phyloP scores from a whole-genome alignment of 2,329 filamentous ascomycete species.

The Calonectria montana region DNA sequence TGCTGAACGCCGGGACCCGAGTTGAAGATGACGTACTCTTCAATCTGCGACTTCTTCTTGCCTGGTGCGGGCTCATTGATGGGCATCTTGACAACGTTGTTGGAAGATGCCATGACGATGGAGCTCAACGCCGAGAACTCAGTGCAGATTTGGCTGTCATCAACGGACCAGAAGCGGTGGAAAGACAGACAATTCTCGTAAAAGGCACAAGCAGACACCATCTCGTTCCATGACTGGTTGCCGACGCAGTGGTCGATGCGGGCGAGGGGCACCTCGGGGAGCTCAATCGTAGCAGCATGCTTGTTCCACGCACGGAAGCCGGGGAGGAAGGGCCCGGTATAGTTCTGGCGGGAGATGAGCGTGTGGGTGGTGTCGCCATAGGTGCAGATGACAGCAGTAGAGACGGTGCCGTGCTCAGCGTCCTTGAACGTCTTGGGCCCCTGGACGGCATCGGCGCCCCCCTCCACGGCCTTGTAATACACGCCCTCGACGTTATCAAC shows the following conservation, averaged over 20 bases:
- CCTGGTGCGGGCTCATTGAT: slow-evolving; percentile 95
- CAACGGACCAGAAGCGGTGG: slow-evolving; percentile 97
- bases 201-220: slow-evolving; percentile 74
- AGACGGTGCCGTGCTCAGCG: slow-evolving; percentile 73
- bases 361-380: slow-evolving; percentile 98
- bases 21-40: slow-evolving; percentile 93
- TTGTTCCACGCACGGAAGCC: slow-evolving; percentile 74
- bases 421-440: slow-evolving; percentile 67
- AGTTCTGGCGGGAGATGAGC: slow-evolving; percentile 78
- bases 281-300: slow-evolving; percentile 50
- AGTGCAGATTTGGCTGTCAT: slow-evolving; percentile 92
- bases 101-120: slow-evolving; percentile 89
- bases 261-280: slow-evolving; percentile 75
- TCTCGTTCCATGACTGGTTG: slow-evolving; percentile 95
- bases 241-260: slow-evolving; percentile 97
- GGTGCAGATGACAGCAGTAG: slow-evolving; percentile 84
- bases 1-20: slow-evolving; percentile 91
- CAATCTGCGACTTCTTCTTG: slow-evolving; percentile 93
- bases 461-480: slow-evolving; percentile 77
- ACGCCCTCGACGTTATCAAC: slow-evolving; percentile 89
- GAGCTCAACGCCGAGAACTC: slow-evolving; percentile 90
- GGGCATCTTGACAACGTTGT: slow-evolving; percentile 94
- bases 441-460: slow-evolving; percentile 72
- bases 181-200: slow-evolving; percentile 93
- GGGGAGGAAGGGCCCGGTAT: slow-evolving; percentile 83